Conservation (phyloP, 495 filamentous ascomycete species). For the Aspergillus incahuasiensis region DNA sequence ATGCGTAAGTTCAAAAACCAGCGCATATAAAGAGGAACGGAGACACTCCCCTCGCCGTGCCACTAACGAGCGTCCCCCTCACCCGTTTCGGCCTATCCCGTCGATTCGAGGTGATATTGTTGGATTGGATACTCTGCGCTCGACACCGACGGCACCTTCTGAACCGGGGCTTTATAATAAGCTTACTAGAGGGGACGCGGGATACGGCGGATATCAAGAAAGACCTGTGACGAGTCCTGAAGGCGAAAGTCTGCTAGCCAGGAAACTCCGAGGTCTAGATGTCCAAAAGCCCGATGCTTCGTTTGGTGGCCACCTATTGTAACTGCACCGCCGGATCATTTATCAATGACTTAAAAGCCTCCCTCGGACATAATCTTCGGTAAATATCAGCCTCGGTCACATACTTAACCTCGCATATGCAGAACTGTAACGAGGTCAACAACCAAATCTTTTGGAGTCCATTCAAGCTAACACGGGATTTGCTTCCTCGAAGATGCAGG, state of each 20-base stretch:
- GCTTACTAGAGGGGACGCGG: conserved; percentile 60
- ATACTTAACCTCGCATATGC: background rate
- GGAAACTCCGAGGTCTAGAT: conserved; percentile 47
- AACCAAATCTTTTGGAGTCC: background rate
- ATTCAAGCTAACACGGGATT: background rate
- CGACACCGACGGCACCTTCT: conserved; percentile 1
- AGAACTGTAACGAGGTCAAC: background rate
- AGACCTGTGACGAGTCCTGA: conserved; percentile 33
- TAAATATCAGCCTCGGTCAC: background rate
- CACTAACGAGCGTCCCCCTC: conserved; percentile 9
- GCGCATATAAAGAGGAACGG: conserved; percentile 52
- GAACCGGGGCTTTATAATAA: conserved; percentile 53
- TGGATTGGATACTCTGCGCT: conserved; percentile 14
- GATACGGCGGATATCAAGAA: conserved; percentile 59
- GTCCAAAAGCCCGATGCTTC: conserved; percentile 29
- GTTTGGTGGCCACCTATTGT: background rate
- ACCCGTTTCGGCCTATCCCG: conserved; percentile 22
- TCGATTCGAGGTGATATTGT: conserved; percentile 21
- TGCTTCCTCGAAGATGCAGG: conserved; percentile 3
- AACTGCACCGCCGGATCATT: background rate
- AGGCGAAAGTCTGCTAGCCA: conserved; percentile 53
- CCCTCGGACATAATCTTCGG: background rate
- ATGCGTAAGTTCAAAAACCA: conserved; percentile 33
- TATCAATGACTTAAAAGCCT: background rate
- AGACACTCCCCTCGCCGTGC: conserved; percentile 28